A percentile compares a stretch with the other conserved stretches of the same genome.
Evolutionary conservation across 345 rosid species (phyloP).

Genomic region (Euclidium syriacum): DNA sequence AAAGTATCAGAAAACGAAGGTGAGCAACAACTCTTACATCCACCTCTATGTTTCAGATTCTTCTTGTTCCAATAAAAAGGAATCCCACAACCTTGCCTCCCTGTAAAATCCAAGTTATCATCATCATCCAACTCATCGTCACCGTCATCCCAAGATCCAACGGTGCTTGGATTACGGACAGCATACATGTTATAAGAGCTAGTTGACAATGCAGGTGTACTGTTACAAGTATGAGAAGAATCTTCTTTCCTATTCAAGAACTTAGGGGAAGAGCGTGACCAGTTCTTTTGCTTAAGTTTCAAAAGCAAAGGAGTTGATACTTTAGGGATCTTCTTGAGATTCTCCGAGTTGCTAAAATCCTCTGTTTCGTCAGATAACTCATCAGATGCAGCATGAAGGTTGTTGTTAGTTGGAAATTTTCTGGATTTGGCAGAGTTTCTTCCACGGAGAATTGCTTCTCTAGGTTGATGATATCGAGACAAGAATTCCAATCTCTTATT

Average conservation of each 20-base stretch:
- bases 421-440: slow-evolving; percentile 31
- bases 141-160: slow-evolving; percentile 74
- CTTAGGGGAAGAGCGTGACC: slow-evolving; percentile 52
- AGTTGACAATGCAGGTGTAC: slow-evolving; percentile 81
- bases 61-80: slow-evolving; percentile 82
- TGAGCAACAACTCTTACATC: slow-evolving; percentile 70
- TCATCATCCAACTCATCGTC: slow-evolving; percentile 70
- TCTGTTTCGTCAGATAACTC: slow-evolving; percentile 69
- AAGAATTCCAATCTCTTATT: slow-evolving; percentile 56
- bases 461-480: slow-evolving; percentile 46
- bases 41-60: slow-evolving; percentile 61
- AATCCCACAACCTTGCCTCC: slow-evolving; percentile 82
- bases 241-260: slow-evolving; percentile 57
- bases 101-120: slow-evolving; percentile 61
- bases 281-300: slow-evolving; percentile 50
- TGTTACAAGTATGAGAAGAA: slow-evolving; percentile 61
- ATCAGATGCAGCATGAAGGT: slow-evolving; percentile 36
- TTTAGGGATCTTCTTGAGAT: slow-evolving; percentile 37
- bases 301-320: slow-evolving; percentile 58
- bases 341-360: slow-evolving; percentile 54
- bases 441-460: slow-evolving; percentile 30
- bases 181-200: slow-evolving; percentile 63
- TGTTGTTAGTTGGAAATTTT: slow-evolving; percentile 36
- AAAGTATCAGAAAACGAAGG: slow-evolving; percentile 89
- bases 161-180: slow-evolving; percentile 48